Evolutionary conservation across 371 early-diverging fungal genomes (phyloP), one percentile per base, ranked within the genome.

Genomic region (Mucor irregularis): DNA sequence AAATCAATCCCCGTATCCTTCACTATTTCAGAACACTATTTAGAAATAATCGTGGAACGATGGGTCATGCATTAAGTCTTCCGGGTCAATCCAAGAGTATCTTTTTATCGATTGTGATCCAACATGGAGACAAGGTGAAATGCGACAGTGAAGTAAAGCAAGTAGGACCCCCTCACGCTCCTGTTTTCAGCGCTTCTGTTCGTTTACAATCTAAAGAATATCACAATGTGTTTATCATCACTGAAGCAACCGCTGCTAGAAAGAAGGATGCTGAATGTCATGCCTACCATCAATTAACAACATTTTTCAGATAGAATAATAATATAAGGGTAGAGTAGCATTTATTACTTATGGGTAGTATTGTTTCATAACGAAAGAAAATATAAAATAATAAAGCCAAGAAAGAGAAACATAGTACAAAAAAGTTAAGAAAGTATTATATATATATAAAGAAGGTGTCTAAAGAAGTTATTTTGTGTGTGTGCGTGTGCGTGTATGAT

Each of bases 251-350:
- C 0, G 44, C 52, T 9, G 29, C 28, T 21, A 44, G 21, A 17
- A 58, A 58, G 30, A 51, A 38, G 24, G 52, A 58, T 13, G 58
- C 58, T 0, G 58, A 58, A 25, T 34, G 44, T 6, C 29, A 30
- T 5, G 58, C 58, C 11, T 58, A 45, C 22, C 35, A 35, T 2
- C 51, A 31, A 24, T 19, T 58, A 3, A 29, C n/a, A 11, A 22
- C 0, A 3, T 4, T 30, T 22, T 34, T 31, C n/a, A 28, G 31
- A 10, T 42, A 24, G 24, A 42, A 21, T 2, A 2, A 21, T 39
- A 35, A 11, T 8, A n/a, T n/a, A n/a, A n/a, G n/a, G n/a, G n/a
- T n/a, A n/a, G n/a, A n/a, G n/a, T n/a, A n/a, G n/a, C n/a, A n/a
- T n/a, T n/a, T n/a, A n/a, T n/a, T n/a, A n/a, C n/a, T n/a, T n/a